phyloP scores from a whole-genome alignment of 768 basidiomycete species.

The Cytidiella melzeri region DNA sequence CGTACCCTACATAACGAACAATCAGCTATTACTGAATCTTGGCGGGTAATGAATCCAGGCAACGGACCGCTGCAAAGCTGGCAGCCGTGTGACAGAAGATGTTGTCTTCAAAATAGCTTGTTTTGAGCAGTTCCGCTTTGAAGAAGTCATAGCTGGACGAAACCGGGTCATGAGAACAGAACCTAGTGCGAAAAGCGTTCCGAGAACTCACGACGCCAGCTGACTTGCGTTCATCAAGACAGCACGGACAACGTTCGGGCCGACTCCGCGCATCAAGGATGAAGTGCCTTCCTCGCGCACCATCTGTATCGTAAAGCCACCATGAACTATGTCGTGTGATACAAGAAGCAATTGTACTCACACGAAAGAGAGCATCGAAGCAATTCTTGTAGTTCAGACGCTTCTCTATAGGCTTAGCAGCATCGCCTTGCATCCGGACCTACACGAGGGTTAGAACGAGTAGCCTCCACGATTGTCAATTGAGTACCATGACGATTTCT shows the following conservation, averaged over 20 bases:
- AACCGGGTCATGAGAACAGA: not conserved
- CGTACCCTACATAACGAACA: conserved; percentile 48
- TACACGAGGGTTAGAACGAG: conserved; percentile 14
- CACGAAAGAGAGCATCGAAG: conserved; percentile 81
- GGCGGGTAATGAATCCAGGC: not conserved
- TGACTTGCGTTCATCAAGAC: conserved; percentile 90
- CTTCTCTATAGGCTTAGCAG: conserved; percentile 83
- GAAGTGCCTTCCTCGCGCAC: conserved; percentile 79
- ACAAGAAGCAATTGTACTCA: conserved; percentile 33
- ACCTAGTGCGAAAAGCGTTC: not conserved
- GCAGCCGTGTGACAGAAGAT: conserved; percentile 80
- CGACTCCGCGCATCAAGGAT: conserved; percentile 69
- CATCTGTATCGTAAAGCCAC: conserved; percentile 47
- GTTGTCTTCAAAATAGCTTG: conserved; percentile 71
- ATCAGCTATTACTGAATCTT: conserved; percentile 1
- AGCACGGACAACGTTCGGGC: conserved; percentile 82
- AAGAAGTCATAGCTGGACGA: conserved; percentile 80
- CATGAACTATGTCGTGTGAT: conserved; percentile 3
- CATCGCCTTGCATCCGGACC: conserved; percentile 86
- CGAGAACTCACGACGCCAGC: conserved; percentile 67
- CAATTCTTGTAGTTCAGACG: conserved; percentile 88
- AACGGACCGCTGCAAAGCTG: conserved; percentile 74
- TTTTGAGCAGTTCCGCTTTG: conserved; percentile 76
- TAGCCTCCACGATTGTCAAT: not conserved
- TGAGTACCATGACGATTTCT: conserved; percentile 26